Conservation (phyloP, 192 early-diverging fungal genomes). For the Phycomyces nitens region DNA sequence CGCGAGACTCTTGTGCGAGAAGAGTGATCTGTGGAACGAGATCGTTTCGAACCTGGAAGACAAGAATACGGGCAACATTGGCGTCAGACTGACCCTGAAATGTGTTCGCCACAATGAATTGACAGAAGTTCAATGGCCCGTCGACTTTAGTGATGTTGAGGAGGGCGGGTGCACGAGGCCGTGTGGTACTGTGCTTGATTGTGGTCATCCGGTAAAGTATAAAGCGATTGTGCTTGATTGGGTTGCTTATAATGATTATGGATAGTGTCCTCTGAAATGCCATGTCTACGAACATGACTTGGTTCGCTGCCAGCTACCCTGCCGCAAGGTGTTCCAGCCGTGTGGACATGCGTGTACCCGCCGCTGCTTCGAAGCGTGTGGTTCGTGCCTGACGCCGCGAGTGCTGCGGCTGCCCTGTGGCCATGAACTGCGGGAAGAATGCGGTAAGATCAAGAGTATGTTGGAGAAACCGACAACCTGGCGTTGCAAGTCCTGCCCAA, state of each 20-base stretch:
- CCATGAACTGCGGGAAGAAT: constrained; percentile 18
- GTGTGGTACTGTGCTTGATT: constrained; percentile 32
- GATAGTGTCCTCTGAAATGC: constrained; percentile 27
- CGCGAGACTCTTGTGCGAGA: constrained; percentile 38
- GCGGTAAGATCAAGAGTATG: constrained; percentile 7
- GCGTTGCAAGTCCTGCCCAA: not conserved
- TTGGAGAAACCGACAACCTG: not conserved
- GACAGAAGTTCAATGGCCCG: constrained; percentile 36
- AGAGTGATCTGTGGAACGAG: constrained; percentile 45
- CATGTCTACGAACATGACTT: constrained; percentile 26
- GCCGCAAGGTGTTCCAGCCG: constrained; percentile 5
- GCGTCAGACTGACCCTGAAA: constrained; percentile 35
- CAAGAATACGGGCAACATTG: constrained; percentile 28
- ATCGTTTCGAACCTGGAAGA: constrained; percentile 37
- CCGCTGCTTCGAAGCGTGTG: constrained; percentile 22
- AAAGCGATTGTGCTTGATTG: too few species aligned
- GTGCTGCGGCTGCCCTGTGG: constrained; percentile 12
- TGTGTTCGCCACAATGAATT: constrained; percentile 39
- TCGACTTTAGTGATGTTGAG: constrained; percentile 44
- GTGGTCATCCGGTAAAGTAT: constrained; percentile 32
- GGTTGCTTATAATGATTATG: too few species aligned
- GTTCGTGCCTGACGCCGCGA: constrained; percentile 4
- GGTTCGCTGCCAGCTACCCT: constrained; percentile 20
- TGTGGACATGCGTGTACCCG: constrained; percentile 29
- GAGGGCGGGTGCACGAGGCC: constrained; percentile 43